Evolutionary conservation across 2,329 filamentous ascomycete species (phyloP).

Genomic region (Aspergillus fumigatiaffinis): DNA sequence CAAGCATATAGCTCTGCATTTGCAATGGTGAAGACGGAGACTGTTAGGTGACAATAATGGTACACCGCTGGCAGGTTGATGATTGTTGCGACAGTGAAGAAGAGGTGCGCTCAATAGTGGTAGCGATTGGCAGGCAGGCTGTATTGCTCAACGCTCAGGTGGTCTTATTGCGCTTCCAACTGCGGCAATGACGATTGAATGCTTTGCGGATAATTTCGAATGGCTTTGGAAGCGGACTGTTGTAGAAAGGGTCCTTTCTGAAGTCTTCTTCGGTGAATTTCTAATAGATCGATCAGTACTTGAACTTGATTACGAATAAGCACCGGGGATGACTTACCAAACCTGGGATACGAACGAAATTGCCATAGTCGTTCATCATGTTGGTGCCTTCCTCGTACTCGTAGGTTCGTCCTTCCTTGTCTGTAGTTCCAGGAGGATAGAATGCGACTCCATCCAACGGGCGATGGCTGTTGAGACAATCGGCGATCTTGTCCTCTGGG

Average conservation of each 20-base stretch:
- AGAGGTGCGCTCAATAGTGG: background rate
- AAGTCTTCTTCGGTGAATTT: constrained; percentile 41
- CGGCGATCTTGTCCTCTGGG: constrained; percentile 69
- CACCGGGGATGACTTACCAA: constrained; percentile 53
- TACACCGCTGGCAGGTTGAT: background rate
- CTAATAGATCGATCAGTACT: constrained; percentile 20
- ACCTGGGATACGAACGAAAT: constrained; percentile 72
- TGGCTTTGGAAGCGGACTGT: constrained; percentile 24
- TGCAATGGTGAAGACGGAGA: background rate
- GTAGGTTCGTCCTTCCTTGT: constrained; percentile 67
- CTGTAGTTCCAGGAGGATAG: constrained; percentile 68
- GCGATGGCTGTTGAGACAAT: constrained; percentile 68
- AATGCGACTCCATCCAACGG: constrained; percentile 76
- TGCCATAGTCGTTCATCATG: constrained; percentile 64
- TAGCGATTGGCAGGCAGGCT: background rate
- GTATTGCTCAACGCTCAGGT: constrained; percentile 3
- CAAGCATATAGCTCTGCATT: background rate
- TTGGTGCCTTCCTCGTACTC: constrained; percentile 82
- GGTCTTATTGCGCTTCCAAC: constrained; percentile 17
- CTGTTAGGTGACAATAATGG: background rate
- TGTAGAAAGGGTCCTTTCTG: constrained; percentile 39
- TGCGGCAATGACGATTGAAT: constrained; percentile 23
- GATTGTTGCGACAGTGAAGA: background rate
- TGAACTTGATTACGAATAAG: background rate
- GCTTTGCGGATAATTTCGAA: constrained; percentile 25